phyloP scores from a whole-genome alignment of 805 yeast species.

The Cyberlindnera maclurae region DNA sequence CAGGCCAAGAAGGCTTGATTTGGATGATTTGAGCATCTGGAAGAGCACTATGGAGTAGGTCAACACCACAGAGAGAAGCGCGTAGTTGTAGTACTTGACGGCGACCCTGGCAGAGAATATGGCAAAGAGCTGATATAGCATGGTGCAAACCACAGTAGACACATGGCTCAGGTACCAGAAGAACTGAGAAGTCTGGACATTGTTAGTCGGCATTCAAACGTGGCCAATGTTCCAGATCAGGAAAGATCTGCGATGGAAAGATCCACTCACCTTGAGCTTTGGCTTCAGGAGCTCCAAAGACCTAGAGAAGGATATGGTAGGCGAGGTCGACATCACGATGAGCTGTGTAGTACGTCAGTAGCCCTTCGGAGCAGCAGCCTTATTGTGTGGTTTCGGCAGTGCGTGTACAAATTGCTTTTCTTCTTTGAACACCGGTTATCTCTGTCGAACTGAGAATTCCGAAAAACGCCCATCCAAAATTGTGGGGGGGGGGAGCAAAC shows the following conservation, averaged over 20 bases:
- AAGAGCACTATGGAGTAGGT: conserved; percentile 59
- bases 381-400: no score
- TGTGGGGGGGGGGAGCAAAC: no score
- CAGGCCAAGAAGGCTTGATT: conserved; percentile 23
- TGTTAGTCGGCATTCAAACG: conserved; percentile 10
- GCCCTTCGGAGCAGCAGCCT: no score
- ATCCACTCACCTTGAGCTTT: conserved; percentile 8
- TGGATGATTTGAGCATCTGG: conserved; percentile 43
- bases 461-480: no score
- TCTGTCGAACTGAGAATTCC: no score
- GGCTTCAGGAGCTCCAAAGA: conserved; percentile 16
- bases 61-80: conserved; percentile 45
- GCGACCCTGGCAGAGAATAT: conserved; percentile 31
- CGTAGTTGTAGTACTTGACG: conserved; percentile 31
- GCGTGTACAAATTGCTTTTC: no score
- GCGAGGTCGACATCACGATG: background rate
- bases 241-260: background rate
- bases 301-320: conserved; percentile 8
- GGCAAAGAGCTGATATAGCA: conserved; percentile 33
- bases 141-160: conserved; percentile 37
- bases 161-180: conserved; percentile 67
- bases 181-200: conserved; percentile 45
- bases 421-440: no score
- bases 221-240: background rate
- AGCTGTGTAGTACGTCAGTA: no score